Evolutionary conservation across 176 grass and related monocot species (phyloP), one percentile per base, ranked within the genome.

Genomic region (Bonia amplexicaulis): DNA sequence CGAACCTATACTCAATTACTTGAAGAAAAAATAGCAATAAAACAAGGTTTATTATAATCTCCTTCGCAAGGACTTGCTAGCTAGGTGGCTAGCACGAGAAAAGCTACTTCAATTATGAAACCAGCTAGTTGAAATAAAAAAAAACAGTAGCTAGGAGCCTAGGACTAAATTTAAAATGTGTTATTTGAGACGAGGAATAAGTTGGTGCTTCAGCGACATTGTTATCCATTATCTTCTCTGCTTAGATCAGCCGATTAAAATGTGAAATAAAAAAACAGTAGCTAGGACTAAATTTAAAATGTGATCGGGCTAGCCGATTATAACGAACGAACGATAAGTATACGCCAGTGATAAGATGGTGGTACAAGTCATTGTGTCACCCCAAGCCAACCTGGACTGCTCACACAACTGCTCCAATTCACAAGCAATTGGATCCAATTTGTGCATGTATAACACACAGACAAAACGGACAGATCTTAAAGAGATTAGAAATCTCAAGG

Each of bases 231-330:
- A 76, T 85, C 70, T 33, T 81, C 5, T 26, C 71, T 63, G 82
- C 83, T 66, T 82, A 63, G 19, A 76, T 64, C 79, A 77, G 71
- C 77, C 46, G 78, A n/a, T n/a, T n/a, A n/a, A n/a, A n/a, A n/a
- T n/a, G n/a, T n/a, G n/a, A n/a, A n/a, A n/a, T n/a, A n/a, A n/a
- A n/a, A n/a, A n/a, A n/a, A n/a, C n/a, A n/a, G n/a, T n/a, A n/a
- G n/a, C n/a, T n/a, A n/a, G n/a, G n/a, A n/a, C n/a, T n/a, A n/a
- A n/a, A n/a, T n/a, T n/a, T n/a, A n/a, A n/a, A n/a, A n/a, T n/a
- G 82, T 82, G 83, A 75, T 4, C 62, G 9, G 78, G 81, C 66
- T 90, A 31, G 0, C 61, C 2, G 3, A 25, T 60, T 60, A 76
- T 15, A 55, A 67, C 26, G 7, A 19, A 25, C 19, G 20, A 16